A percentile compares a stretch with the other conserved stretches of the same genome.
Evolutionary conservation across 2,329 filamentous ascomycete species (phyloP).

Genomic region (Exophiala sp.): DNA sequence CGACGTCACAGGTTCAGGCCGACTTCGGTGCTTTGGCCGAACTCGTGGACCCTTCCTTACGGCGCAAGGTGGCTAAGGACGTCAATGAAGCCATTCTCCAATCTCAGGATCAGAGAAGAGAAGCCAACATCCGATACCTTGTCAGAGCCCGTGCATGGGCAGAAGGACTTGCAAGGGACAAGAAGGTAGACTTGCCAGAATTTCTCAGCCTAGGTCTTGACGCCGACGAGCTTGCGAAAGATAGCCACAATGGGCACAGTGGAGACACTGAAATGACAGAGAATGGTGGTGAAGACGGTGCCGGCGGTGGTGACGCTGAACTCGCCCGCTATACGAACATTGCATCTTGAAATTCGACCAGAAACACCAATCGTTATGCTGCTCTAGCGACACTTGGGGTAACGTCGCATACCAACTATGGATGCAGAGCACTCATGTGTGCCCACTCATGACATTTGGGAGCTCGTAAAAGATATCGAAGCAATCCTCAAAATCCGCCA

Average conservation of each 20-base stretch:
- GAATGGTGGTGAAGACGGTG: slow-evolving; percentile 15
- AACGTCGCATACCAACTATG: too few relatives aligned
- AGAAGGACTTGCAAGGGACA: slow-evolving; percentile 56
- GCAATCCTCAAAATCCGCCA: too few relatives aligned
- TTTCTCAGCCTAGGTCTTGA: slow-evolving; percentile 45
- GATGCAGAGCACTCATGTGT: too few relatives aligned
- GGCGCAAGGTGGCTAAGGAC: slow-evolving; percentile 75
- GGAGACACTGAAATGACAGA: slow-evolving; percentile 28
- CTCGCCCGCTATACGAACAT: slow-evolving; percentile 22
- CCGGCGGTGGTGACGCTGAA: slow-evolving; percentile 11
- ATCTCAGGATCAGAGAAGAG: slow-evolving; percentile 67
- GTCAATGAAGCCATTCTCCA: slow-evolving; percentile 87
- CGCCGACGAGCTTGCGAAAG: slow-evolving; percentile 13
- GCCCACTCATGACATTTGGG: too few relatives aligned
- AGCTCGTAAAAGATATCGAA: too few relatives aligned
- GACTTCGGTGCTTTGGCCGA: slow-evolving; percentile 56
- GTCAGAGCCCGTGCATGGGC: slow-evolving; percentile 83
- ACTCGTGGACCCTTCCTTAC: slow-evolving; percentile 73
- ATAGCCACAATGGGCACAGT: slow-evolving; percentile 21
- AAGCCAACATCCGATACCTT: slow-evolving; percentile 77
- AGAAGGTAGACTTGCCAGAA: slow-evolving; percentile 44
- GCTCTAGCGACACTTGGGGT: too few relatives aligned
- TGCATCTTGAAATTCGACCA: slow-evolving; percentile 5
- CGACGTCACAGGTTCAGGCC: slow-evolving; percentile 18
- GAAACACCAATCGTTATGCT: too few relatives aligned